Conservation (phyloP, 140 eudicot species). For the Oenanthe javanica region DNA sequence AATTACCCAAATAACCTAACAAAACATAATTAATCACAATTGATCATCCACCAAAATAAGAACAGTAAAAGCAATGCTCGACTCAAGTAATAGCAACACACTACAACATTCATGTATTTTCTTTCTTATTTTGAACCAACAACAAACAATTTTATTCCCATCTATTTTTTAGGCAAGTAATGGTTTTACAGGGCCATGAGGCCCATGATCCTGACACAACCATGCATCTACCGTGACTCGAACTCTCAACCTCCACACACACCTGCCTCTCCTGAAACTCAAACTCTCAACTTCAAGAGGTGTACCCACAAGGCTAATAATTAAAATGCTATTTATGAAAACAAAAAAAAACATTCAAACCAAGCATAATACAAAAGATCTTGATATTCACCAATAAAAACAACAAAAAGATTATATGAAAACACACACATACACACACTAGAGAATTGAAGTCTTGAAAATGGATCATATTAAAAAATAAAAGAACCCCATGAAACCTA, state of each 20-base stretch:
- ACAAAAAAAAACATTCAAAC: background rate
- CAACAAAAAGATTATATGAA: background rate
- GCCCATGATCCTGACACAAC: background rate
- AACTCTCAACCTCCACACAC: background rate
- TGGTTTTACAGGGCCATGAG: background rate
- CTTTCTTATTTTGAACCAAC: background rate
- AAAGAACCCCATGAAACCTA: background rate
- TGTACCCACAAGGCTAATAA: background rate
- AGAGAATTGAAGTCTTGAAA: background rate
- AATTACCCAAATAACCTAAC: constrained; percentile 4
- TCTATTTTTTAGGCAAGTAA: background rate
- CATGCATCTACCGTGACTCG: background rate
- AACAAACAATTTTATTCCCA: background rate
- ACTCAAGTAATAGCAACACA: background rate
- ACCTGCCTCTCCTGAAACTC: background rate
- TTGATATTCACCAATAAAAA: background rate
- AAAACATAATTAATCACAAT: background rate
- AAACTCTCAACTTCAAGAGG: background rate
- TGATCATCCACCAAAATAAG: background rate
- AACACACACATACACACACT: background rate
- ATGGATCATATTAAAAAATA: background rate
- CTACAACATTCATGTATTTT: background rate
- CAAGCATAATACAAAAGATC: background rate
- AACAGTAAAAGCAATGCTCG: background rate
- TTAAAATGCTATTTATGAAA: background rate